Evolutionary conservation across 2,329 filamentous ascomycete species (phyloP), one percentile per base, ranked within the genome.

Genomic region (Kalaharituber pfeilii): DNA sequence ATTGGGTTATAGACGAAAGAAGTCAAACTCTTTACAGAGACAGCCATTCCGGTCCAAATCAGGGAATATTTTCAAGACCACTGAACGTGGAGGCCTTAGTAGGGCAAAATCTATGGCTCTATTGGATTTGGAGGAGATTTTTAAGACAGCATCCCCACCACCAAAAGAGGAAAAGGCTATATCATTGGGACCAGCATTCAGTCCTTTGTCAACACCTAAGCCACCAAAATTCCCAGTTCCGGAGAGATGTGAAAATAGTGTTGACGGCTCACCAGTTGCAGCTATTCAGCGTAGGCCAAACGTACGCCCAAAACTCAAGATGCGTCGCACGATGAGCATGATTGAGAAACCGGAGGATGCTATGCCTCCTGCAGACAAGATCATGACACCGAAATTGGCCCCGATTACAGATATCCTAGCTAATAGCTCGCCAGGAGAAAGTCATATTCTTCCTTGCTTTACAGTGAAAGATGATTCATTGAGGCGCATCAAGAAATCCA

Each of bases 291-390:
- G 87, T 59, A 86, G 88, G 61, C 87, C 81, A 67, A 83, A 77
- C 54, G 72, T 80, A 63, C 80, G 86, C 58, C 84, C 84, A 45
- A 79, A 88, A 61, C 94, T 94, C 66, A 85, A 91, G 67, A 89
- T 89, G 65, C 81, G 91, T 57, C 81, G 91, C 61, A 94, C 89
- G 24, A 72, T 95, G 65, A 96, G 91, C 75, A 98, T 98, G 91
- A 39, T 94, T 69, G 89, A 96, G 71, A 80, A 84, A 67, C 84
- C 88, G 2, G 84, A 79, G 61, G 91, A 96, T 66, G 75, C 95
- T 53, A 84, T 94, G 72, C 86, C 86, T 69, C 74, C 81, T 54
- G 86, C 87, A 67, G 73, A 82, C 60, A 77, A 79, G 47, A 76
- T 77, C 9, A 68, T 11, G 8, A 15, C 13, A 28, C 33, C 33